A percentile compares a stretch with the other conserved stretches of the same genome.
Conservation (phyloP, 2,329 filamentous ascomycete genomes). For the Metarhizium rileyi region DNA sequence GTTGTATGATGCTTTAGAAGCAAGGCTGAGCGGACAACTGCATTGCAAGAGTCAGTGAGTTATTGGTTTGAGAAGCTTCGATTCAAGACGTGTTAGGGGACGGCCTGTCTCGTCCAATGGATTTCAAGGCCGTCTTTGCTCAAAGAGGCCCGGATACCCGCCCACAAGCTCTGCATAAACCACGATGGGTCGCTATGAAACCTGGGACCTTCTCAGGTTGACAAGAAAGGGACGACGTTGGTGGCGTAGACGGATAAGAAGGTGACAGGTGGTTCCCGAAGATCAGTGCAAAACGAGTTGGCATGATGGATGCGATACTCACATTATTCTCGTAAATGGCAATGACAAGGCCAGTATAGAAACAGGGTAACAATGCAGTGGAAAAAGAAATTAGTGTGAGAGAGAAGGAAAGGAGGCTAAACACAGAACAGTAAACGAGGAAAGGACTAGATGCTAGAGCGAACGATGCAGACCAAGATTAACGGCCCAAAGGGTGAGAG, state of each 20-base stretch:
- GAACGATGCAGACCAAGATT: not conserved
- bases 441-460: slow-evolving; percentile 1
- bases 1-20: not conserved
- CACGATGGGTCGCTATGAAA: not conserved
- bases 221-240: too few relatives aligned
- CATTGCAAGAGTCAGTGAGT: slow-evolving; percentile 10
- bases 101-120: not conserved
- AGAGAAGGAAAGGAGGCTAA: not conserved
- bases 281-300: slow-evolving; percentile 5
- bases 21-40: slow-evolving; percentile 15
- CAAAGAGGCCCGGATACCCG: not conserved
- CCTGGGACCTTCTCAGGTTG: not conserved
- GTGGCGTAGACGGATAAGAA: too few relatives aligned
- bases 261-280: too few relatives aligned
- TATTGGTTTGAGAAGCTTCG: not conserved
- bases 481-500: not conserved
- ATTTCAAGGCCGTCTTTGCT: not conserved
- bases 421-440: not conserved
- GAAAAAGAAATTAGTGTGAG: not conserved
- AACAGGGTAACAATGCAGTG: not conserved
- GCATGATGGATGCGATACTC: slow-evolving; percentile 15
- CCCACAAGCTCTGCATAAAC: not conserved
- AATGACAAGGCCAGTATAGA: not conserved
- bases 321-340: slow-evolving; percentile 24
- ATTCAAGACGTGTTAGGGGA: not conserved